Conservation (phyloP, 1,284 basidiomycete species). For the Boletus austroedulis region DNA sequence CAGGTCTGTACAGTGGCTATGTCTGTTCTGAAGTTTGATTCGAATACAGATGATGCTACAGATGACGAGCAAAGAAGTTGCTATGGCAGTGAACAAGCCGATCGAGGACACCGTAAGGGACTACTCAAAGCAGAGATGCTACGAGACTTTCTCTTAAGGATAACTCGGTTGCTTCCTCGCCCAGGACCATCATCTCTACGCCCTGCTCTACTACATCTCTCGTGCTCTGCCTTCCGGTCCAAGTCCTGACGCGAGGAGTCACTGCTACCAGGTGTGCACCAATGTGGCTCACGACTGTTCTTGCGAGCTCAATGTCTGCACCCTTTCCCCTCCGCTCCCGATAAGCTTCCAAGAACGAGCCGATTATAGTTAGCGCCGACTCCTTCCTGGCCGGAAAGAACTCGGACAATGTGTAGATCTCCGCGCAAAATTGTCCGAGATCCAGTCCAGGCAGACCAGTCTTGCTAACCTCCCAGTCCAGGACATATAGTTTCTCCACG, state of each 20-base stretch:
- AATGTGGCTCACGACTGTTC: conserved; percentile 41
- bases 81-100: too few species aligned
- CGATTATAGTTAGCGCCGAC: conserved; percentile 35
- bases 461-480: conserved; percentile 62
- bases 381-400: conserved; percentile 43
- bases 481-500: conserved; percentile 43
- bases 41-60: too few species aligned
- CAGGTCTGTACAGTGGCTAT: too few species aligned
- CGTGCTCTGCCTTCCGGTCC: conserved; percentile 45
- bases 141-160: conserved; percentile 34
- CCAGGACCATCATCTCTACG: conserved; percentile 41
- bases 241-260: conserved; percentile 42
- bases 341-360: conserved; percentile 47
- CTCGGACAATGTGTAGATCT: conserved; percentile 46
- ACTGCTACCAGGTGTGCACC: conserved; percentile 50
- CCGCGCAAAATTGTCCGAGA: conserved; percentile 58
- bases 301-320: conserved; percentile 25
- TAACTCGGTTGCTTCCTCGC: conserved; percentile 32
- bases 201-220: conserved; percentile 49
- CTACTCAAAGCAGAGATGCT: too few species aligned
- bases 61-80: too few species aligned
- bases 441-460: conserved; percentile 52
- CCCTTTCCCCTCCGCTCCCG: conserved; percentile 20
- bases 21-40: too few species aligned
- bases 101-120: too few species aligned